Evolutionary conservation across 768 basidiomycete genomes (phyloP).

Genomic region (Naganishia onofrii): DNA sequence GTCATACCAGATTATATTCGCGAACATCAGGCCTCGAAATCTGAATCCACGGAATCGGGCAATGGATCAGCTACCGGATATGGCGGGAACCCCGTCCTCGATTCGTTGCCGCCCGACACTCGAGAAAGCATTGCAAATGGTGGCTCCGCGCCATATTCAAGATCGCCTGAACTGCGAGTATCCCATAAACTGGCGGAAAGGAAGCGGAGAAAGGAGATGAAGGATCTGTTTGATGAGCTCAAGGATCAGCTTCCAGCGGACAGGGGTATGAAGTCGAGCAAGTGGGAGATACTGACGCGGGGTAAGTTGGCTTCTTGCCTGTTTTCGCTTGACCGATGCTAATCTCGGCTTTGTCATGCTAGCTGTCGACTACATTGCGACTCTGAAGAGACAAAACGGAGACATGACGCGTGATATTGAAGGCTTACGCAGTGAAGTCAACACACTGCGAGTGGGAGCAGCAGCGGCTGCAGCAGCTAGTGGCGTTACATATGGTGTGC

Average conservation of each 20-base stretch:
- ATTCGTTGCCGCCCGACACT: slow-evolving; percentile 27
- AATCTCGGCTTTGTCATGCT: slow-evolving; percentile 40
- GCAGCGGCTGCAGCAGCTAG: slow-evolving; percentile 28
- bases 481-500: slow-evolving; percentile 27
- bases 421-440: slow-evolving; percentile 71
- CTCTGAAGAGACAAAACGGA: slow-evolving; percentile 72
- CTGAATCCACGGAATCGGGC: slow-evolving; percentile 5
- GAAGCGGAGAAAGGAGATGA: slow-evolving; percentile 98
- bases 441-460: slow-evolving; percentile 46
- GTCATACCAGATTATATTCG: slow-evolving; percentile 19
- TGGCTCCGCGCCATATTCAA: slow-evolving; percentile 62
- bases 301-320: slow-evolving; percentile 58
- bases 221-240: slow-evolving; percentile 94
- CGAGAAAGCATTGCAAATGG: slow-evolving; percentile 25
- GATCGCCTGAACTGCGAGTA: slow-evolving; percentile 88
- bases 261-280: slow-evolving; percentile 91
- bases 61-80: slow-evolving; percentile 12
- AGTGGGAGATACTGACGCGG: slow-evolving; percentile 99
- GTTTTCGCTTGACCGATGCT: not conserved
- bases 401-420: slow-evolving; percentile 78
- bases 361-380: slow-evolving; percentile 83
- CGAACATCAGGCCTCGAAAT: slow-evolving; percentile 11
- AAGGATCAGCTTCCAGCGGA: slow-evolving; percentile 88
- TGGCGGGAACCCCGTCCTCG: slow-evolving; percentile 5
- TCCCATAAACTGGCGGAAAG: slow-evolving; percentile 97